A percentile compares a stretch with the other conserved stretches of the same genome.
phyloP scores from a whole-genome alignment of 2,329 filamentous ascomycete species.

The Metarhizium guizhouense region DNA sequence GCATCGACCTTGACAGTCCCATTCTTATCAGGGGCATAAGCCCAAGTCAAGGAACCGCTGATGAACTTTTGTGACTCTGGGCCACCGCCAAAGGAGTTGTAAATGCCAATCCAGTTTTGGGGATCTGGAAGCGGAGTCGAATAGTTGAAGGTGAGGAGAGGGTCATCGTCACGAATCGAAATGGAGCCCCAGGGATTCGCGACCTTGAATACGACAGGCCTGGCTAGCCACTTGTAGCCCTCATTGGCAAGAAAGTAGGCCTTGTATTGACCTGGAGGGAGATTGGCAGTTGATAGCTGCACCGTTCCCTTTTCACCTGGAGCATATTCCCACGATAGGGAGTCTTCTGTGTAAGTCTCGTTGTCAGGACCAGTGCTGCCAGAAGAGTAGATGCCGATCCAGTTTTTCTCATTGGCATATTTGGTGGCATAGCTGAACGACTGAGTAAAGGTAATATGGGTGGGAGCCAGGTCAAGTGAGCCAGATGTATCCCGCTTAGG shows the following conservation, averaged over 20 bases:
- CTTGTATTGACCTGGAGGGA: constrained; percentile 21
- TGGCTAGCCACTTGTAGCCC: constrained; percentile 24
- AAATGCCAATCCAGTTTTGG: constrained; percentile 31
- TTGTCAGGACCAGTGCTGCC: constrained; percentile 22
- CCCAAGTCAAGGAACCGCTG: constrained; percentile 23
- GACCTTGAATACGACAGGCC: constrained; percentile 20
- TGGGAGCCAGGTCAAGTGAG: background rate
- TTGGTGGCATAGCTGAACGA: constrained; percentile 20
- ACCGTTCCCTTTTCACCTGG: constrained; percentile 16
- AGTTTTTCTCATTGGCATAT: constrained; percentile 20
- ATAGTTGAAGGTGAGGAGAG: constrained; percentile 26
- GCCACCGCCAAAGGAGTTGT: constrained; percentile 22
- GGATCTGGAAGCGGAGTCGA: constrained; percentile 16
- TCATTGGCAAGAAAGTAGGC: constrained; percentile 25
- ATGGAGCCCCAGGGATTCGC: constrained; percentile 9
- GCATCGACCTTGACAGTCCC: constrained; percentile 19
- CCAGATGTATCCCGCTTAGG: background rate
- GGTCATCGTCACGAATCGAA: constrained; percentile 2
- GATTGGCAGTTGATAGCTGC: constrained; percentile 10
- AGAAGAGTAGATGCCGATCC: constrained; percentile 26
- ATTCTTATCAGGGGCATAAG: constrained; percentile 17
- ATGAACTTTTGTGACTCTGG: constrained; percentile 22
- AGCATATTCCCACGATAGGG: constrained; percentile 24
- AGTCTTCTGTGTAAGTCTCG: constrained; percentile 14
- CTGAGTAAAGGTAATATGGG: background rate